Percentiles rank a stretch among this genome's conserved stretches.
Evolutionary conservation across 176 grass and related monocot species (phyloP).

Genomic region (Stipa capillata): DNA sequence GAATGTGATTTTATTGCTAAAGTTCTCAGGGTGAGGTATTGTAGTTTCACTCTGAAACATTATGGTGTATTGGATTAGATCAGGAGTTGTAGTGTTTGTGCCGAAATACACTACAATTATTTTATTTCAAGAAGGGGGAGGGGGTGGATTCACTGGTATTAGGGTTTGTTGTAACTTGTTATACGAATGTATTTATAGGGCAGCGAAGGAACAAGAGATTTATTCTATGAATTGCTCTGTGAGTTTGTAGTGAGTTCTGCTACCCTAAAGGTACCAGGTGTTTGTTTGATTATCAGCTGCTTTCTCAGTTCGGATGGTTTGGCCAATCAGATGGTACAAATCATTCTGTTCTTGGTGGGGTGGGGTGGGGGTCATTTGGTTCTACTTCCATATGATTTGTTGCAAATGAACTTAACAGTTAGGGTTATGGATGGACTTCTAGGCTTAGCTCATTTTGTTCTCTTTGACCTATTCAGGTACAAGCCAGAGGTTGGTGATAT

Average conservation of each 20-base stretch:
- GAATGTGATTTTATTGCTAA: neutral
- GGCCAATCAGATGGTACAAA: neutral
- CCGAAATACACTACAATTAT: neutral
- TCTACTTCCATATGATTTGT: neutral
- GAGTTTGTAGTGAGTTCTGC: neutral
- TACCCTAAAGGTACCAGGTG: neutral
- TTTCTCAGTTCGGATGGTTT: neutral
- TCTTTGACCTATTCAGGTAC: constrained; percentile 43
- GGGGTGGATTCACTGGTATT: too few relatives aligned
- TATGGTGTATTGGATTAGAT: neutral
- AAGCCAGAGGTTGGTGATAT: constrained; percentile 99
- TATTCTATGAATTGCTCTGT: neutral
- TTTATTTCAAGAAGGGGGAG: too few relatives aligned
- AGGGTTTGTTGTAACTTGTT: neutral
- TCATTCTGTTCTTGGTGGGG: neutral
- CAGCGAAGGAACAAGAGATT: neutral
- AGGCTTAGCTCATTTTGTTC: neutral
- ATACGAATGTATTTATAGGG: neutral
- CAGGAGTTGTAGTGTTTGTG: neutral
- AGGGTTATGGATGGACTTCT: neutral
- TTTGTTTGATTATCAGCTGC: neutral
- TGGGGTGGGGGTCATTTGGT: neutral
- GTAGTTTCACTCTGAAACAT: neutral
- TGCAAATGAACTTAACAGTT: neutral
- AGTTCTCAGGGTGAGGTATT: neutral